Evolutionary conservation across 2,329 filamentous ascomycete genomes (phyloP).

Genomic region (Lecanoromycetidae sp.): DNA sequence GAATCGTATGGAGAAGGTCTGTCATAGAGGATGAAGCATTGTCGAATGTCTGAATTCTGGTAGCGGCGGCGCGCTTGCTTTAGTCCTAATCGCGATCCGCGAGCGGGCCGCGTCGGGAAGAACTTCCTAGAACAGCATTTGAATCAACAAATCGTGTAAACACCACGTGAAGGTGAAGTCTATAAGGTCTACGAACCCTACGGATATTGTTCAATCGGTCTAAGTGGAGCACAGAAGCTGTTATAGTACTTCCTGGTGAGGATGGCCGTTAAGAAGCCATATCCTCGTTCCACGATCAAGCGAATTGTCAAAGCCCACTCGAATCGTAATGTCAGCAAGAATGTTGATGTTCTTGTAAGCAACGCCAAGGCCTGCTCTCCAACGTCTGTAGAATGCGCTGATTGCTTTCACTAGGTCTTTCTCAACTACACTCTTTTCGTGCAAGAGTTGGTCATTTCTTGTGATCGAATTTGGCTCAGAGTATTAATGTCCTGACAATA

Average conservation of each 20-base stretch:
- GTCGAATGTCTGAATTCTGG: not conserved
- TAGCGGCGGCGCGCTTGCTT: conserved; percentile 1
- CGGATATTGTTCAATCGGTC: not conserved
- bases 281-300: conserved; percentile 73
- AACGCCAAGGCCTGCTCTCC: not conserved
- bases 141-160: not conserved
- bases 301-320: conserved; percentile 86
- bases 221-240: not conserved
- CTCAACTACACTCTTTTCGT: conserved; percentile 60
- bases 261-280: conserved; percentile 54
- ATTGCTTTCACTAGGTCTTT: conserved; percentile 49
- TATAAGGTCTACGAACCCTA: not conserved
- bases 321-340: conserved; percentile 66
- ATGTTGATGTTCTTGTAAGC: conserved; percentile 69
- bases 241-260: not conserved
- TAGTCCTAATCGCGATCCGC: not conserved
- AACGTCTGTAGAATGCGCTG: not conserved
- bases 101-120: conserved; percentile 1
- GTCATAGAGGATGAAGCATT: conserved; percentile 46
- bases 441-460: conserved; percentile 4
- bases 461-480: not conserved
- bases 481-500: not conserved
- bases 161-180: not conserved
- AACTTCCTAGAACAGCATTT: not conserved
- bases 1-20: conserved; percentile 73